These are phyloP conservation scores for Venturiaceae sp. DNA, from an alignment of 2,329 filamentous ascomycete species.

Conservation along the genomic window DNA sequence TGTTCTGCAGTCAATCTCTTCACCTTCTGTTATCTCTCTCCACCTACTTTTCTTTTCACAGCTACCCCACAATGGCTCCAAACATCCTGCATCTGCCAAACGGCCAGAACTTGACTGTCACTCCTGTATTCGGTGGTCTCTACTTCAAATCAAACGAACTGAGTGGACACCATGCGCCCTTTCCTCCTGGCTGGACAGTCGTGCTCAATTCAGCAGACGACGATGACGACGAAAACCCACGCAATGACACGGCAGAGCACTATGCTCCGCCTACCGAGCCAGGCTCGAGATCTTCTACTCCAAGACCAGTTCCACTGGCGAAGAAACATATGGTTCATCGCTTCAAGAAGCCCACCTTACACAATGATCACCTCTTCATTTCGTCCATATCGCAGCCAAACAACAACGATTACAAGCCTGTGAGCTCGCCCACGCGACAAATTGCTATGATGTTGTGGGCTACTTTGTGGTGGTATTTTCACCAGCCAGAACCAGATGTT, in stretches of 20 bases:
- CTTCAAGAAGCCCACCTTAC: constrained; percentile 67
- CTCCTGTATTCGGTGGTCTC: constrained; percentile 82
- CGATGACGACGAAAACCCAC: constrained; percentile 16
- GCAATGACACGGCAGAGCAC: background rate
- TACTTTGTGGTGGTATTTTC: constrained; percentile 95
- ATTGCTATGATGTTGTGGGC: constrained; percentile 97
- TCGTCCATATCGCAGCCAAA: constrained; percentile 83
- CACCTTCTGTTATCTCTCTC: background rate
- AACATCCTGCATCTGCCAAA: constrained; percentile 58
- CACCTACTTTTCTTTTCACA: background rate
- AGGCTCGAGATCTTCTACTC: background rate
- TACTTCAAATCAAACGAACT: constrained; percentile 80
- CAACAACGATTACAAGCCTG: constrained; percentile 67
- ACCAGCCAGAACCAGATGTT: constrained; percentile 64
- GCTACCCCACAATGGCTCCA: constrained; percentile 5
- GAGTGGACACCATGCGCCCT: constrained; percentile 53
- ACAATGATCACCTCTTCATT: constrained; percentile 77
- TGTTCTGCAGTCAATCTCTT: background rate
- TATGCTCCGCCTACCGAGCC: background rate
- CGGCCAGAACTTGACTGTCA: constrained; percentile 72
- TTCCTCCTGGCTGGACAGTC: constrained; percentile 84
- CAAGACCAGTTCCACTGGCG: background rate
- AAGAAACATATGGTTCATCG: constrained; percentile 35
- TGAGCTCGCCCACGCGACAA: constrained; percentile 72
- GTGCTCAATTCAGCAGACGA: constrained; percentile 64